Conservation (phyloP, 2,329 filamentous ascomycete species). For the Chaetothyriales sp. region DNA sequence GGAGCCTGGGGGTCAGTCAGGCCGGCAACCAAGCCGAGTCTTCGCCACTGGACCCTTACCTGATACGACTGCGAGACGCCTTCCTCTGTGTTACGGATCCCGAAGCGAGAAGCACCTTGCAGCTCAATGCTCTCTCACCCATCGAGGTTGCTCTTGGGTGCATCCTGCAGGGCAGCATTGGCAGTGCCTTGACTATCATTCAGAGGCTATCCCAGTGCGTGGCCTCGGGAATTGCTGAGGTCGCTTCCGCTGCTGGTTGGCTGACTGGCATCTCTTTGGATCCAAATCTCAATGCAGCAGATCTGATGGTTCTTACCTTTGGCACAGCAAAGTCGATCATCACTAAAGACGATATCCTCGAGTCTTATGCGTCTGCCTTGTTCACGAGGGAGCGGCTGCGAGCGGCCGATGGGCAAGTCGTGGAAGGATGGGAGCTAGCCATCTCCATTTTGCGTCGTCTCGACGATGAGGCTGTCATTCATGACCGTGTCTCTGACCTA, state of each 20-base stretch:
- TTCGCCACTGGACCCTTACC: constrained; percentile 48
- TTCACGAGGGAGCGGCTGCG: constrained; percentile 24
- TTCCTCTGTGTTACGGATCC: constrained; percentile 53
- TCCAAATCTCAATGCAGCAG: constrained; percentile 55
- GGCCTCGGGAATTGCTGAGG: constrained; percentile 64
- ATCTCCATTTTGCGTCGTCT: constrained; percentile 71
- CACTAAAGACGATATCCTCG: constrained; percentile 66
- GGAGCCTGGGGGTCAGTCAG: constrained; percentile 33
- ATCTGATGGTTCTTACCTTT: constrained; percentile 69
- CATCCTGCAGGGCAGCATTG: constrained; percentile 67
- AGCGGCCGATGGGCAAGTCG: constrained; percentile 25
- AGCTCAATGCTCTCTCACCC: constrained; percentile 60
- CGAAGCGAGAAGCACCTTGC: constrained; percentile 49
- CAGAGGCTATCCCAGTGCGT: constrained; percentile 69
- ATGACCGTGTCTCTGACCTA: constrained; percentile 60
- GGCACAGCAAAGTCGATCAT: constrained; percentile 49
- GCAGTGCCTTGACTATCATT: constrained; percentile 60
- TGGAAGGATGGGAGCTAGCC: constrained; percentile 80
- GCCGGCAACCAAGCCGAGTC: constrained; percentile 24
- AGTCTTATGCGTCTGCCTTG: constrained; percentile 59
- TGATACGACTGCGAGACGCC: constrained; percentile 56
- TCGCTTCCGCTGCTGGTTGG: constrained; percentile 76
- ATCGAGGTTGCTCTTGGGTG: constrained; percentile 73
- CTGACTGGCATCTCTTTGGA: constrained; percentile 35
- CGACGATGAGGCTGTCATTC: constrained; percentile 57